Base-by-base conservation (phyloP, 2,329 filamentous ascomycete genomes). In the Aspergillus sp. region DNA sequence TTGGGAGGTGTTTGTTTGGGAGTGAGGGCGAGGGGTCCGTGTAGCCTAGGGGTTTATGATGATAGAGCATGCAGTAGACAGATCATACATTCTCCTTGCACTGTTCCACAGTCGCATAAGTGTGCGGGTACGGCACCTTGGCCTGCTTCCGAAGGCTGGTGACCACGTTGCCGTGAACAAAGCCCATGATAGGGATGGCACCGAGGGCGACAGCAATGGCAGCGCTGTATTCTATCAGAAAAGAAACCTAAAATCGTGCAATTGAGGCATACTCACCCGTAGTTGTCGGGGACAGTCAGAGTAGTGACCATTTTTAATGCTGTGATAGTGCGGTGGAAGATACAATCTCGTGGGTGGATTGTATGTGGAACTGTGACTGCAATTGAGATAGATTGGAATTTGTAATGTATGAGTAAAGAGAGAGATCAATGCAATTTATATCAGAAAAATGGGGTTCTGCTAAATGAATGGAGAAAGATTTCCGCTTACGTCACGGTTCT, bases 101-200 rank as follows among this genome's bases (percentile, higher is more conserved):
- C 71, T 86, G 81, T 60, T 83, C 80, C 52, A 78, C 73, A 22
- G 82, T 82, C 31, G 86, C 85, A 74, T 85, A 87, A 69, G 77
- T 74, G 74, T 84, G 82, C 14, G 86, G 86, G 72, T 87, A 87
- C 16, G 78, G 77, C 61, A 87, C 75, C 47, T 80, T 77, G 62
- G 85, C 83, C 3, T 72, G 67, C 65, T 80, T 82, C 74, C 86
- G 84, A 71, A 79, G 75, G 22, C 47, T 22, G 50, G 69, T 69
- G 31, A 82, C 79, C 68, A 82, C 76, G 16, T 24, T 56, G 64
- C 80, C 81, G 68, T 87, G 85, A 73, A 80, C 80, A 66, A 77
- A 76, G 58, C 75, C 74, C 47, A 87, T 76, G 68, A 86, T 67
- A 70, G 78, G 79, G 45, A 85, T 84, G 61, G 80, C 82, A 58